Base-by-base conservation (phyloP, 768 basidiomycete species). In the Termitomyces bulborhizus region DNA sequence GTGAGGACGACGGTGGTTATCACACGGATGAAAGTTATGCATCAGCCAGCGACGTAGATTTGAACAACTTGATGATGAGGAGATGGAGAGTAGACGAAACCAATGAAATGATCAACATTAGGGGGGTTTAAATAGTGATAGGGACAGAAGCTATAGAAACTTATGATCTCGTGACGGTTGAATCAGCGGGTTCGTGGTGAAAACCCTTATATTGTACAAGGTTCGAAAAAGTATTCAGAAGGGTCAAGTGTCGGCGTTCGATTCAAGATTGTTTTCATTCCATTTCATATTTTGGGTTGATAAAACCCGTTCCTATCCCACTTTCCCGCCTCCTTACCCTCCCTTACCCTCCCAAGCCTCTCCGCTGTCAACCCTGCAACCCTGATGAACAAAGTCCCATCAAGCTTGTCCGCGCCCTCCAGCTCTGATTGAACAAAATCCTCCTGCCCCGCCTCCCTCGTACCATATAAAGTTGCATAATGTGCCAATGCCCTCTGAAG, bases 331-430 rank as follows among this genome's bases (percentile, higher is more conserved):
- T 58, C 54, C 47, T 63, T 57, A 27, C 66, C 68, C 47, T 70
- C 65, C 51, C 63, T 62, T 2, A 67, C 64, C 55, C 66, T 59
- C 39, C 68, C 68, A 52, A 69, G 50, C 59, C 63, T 62, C 40
- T 56, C 55, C 36, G 64, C 57, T 4, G 77, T 76, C 59, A 82
- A 57, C 56, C 73, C 76, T 7, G 82, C 81, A 1, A 68, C 68
- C 46, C 82, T 71, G 45, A 83, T 60, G 62, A 86, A 86, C 55
- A 86, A 58, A 21, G 75, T 77, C 12, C 83, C 84, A 59, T 87
- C 86, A 18, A 76, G 62, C 36, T 65, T 51, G 41, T 77, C 78
- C 4, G 73, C 74, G 16, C 77, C 84, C 27, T 72, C 67, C 18
- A 80, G 63, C 26, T 74, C 64, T 4, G 73, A 73, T 0, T 56